phyloP scores from a whole-genome alignment of 2,329 filamentous ascomycete species.

The Fusarium sp. region DNA sequence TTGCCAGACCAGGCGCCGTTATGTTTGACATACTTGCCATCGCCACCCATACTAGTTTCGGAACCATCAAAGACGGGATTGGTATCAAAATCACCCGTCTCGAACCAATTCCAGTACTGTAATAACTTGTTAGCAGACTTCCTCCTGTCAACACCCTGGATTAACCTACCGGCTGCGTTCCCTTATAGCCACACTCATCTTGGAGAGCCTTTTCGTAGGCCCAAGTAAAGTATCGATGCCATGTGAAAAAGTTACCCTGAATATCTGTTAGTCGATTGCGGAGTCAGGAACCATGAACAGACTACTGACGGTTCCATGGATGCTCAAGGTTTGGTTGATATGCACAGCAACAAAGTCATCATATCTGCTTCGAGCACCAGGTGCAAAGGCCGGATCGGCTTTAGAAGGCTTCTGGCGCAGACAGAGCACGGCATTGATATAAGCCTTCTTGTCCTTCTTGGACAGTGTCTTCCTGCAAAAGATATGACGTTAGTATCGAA shows the following conservation, averaged over 20 bases:
- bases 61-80: slow-evolving; percentile 15
- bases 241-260: slow-evolving; percentile 16
- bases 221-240: slow-evolving; percentile 24
- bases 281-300: not conserved
- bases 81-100: not conserved
- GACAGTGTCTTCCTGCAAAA: not conserved
- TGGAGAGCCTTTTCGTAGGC: slow-evolving; percentile 7
- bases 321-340: slow-evolving; percentile 10
- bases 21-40: slow-evolving; percentile 10
- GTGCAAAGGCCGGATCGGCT: slow-evolving; percentile 6
- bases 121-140: accelerated
- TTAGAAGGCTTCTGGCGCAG: slow-evolving; percentile 9
- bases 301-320: slow-evolving; percentile 6
- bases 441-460: slow-evolving; percentile 4
- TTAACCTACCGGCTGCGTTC: slow-evolving; percentile 6
- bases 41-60: slow-evolving; percentile 17
- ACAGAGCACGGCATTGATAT: slow-evolving; percentile 6
- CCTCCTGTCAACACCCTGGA: accelerated
- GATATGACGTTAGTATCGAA: not conserved
- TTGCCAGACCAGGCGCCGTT: not conserved
- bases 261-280: not conserved
- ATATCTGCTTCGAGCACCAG: slow-evolving; percentile 13
- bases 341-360: slow-evolving; percentile 25
- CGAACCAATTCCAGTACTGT: slow-evolving; percentile 25
- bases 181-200: slow-evolving; percentile 21